Conservation (phyloP, 257 asterid genomes). For the Petunia axillaris region DNA sequence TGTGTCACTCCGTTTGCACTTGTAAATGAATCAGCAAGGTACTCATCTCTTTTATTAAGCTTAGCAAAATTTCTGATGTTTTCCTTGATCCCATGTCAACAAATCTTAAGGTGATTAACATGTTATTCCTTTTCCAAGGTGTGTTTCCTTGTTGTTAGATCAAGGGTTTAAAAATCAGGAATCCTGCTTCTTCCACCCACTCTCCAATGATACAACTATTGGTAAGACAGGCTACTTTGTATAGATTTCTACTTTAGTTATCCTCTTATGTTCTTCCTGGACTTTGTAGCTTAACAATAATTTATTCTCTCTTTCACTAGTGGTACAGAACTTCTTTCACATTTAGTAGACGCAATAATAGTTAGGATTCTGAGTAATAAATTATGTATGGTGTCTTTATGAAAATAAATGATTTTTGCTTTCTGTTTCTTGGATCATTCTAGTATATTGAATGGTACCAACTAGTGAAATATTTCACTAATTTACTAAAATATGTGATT, state of each 20-base stretch:
- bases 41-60: conserved; percentile 23
- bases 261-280: neutral
- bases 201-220: conserved; percentile 81
- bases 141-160: conserved; percentile 85
- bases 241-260: conserved; percentile 14
- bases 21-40: conserved; percentile 90
- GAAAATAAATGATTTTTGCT: too few species aligned
- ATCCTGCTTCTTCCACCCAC: conserved; percentile 87
- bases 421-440: too few species aligned
- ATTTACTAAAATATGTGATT: too few species aligned
- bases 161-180: conserved; percentile 69
- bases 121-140: conserved; percentile 51
- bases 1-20: conserved; percentile 94
- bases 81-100: neutral
- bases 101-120: conserved; percentile 3
- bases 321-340: too few species aligned
- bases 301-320: neutral
- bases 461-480: too few species aligned
- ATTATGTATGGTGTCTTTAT: too few species aligned
- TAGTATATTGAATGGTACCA: too few species aligned
- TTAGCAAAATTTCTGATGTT: neutral
- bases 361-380: too few species aligned
- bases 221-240: conserved; percentile 47
- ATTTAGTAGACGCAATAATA: too few species aligned
- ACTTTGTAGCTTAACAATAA: neutral